Evolutionary conservation across 192 early-diverging fungal species (phyloP).

Genomic region (Podila clonocystis): DNA sequence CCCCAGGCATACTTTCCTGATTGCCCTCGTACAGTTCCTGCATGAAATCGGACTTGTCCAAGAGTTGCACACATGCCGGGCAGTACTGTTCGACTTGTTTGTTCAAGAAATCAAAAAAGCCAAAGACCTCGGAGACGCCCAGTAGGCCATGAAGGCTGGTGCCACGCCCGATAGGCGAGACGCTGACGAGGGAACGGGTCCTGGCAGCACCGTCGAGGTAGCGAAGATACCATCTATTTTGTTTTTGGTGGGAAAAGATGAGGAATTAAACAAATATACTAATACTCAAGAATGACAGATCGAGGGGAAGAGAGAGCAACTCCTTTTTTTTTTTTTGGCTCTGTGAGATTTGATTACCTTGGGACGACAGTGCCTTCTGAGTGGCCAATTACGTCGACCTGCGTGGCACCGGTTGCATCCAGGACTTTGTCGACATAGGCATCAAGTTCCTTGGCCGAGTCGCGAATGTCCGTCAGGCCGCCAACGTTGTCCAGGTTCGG

Average conservation of each 20-base stretch:
- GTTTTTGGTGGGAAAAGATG: too few relatives aligned
- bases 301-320: not conserved
- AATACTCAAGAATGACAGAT: not conserved
- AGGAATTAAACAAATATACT: too few relatives aligned
- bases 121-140: conserved; percentile 4
- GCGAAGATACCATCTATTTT: conserved; percentile 14
- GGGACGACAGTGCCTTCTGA: conserved; percentile 24
- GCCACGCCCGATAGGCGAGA: conserved; percentile 16
- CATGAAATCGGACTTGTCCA: conserved; percentile 17
- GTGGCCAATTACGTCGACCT: conserved; percentile 34
- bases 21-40: not conserved
- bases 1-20: not conserved
- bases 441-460: conserved; percentile 15
- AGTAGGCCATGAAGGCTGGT: conserved; percentile 12
- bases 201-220: not conserved
- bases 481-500: conserved; percentile 2
- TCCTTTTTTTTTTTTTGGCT: not conserved
- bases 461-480: conserved; percentile 16
- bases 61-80: conserved; percentile 14
- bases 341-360: not conserved
- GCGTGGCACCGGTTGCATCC: not conserved
- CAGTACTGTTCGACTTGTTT: not conserved
- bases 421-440: conserved; percentile 21
- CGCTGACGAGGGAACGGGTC: conserved; percentile 11
- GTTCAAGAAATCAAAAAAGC: not conserved